These are phyloP conservation scores for Teratosphaeria epicoccoides DNA, from an alignment of 2,329 filamentous ascomycete genomes.

Conservation along the genomic window DNA sequence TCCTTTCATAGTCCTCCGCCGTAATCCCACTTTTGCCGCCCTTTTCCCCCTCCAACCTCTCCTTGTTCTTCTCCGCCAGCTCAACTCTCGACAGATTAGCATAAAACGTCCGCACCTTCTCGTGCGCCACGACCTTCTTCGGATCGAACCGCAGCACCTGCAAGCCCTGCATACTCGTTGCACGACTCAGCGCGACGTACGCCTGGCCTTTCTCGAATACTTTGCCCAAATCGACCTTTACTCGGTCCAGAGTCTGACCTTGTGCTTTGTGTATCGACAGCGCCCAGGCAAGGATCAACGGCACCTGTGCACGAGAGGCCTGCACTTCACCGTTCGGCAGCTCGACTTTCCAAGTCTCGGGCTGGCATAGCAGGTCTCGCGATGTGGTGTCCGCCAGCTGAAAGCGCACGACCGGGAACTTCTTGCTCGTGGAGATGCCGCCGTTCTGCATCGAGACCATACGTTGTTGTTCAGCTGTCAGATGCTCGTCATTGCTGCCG, in stretches of 20 bases:
- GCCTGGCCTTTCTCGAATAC: constrained; percentile 97
- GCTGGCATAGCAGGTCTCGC: constrained; percentile 67
- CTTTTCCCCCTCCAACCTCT: constrained; percentile 19
- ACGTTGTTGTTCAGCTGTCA: constrained; percentile 2
- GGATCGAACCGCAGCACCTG: constrained; percentile 85
- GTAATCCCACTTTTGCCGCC: constrained; percentile 2
- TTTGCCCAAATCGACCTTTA: constrained; percentile 84
- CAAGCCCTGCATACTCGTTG: constrained; percentile 74
- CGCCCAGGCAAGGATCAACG: constrained; percentile 91
- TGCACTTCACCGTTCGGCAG: constrained; percentile 91
- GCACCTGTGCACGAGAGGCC: constrained; percentile 64
- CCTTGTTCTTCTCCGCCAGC: constrained; percentile 23
- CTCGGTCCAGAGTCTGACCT: constrained; percentile 83
- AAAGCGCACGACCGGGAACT: constrained; percentile 81
- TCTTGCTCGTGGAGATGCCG: constrained; percentile 38
- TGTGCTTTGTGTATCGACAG: constrained; percentile 97
- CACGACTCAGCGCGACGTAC: constrained; percentile 90
- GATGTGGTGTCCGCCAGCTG: constrained; percentile 65
- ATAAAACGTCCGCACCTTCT: constrained; percentile 78
- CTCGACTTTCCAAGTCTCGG: constrained; percentile 93
- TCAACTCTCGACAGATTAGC: constrained; percentile 67
- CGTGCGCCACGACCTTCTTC: constrained; percentile 86
- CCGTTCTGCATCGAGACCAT: constrained; percentile 17
- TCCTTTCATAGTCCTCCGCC: constrained; percentile 14
- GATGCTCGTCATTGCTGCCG: not conserved